These are phyloP conservation scores for Juglanconis oblonga DNA, from an alignment of 2,329 filamentous ascomycete species.

Conservation along the genomic window DNA sequence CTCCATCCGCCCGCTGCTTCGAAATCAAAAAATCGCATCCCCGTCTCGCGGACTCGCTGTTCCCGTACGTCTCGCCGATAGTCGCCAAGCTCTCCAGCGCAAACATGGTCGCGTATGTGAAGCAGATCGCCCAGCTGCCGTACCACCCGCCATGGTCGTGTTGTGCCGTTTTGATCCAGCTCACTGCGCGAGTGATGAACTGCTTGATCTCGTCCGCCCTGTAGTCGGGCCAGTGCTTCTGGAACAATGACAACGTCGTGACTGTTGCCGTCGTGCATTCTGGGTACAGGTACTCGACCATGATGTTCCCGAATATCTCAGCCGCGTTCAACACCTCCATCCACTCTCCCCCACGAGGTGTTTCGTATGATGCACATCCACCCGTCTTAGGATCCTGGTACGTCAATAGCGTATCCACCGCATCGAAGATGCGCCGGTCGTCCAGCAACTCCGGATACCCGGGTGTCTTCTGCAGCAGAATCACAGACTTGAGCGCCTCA, in stretches of 20 bases:
- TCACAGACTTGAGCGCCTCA: slow-evolving; percentile 82
- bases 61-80: slow-evolving; percentile 78
- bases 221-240: slow-evolving; percentile 77
- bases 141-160: slow-evolving; percentile 90
- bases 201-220: slow-evolving; percentile 68
- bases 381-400: slow-evolving; percentile 82
- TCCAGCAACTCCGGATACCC: slow-evolving; percentile 73
- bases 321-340: slow-evolving; percentile 90
- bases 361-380: slow-evolving; percentile 88
- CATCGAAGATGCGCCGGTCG: slow-evolving; percentile 77
- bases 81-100: slow-evolving; percentile 81
- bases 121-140: slow-evolving; percentile 96
- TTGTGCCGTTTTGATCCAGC: slow-evolving; percentile 81
- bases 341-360: slow-evolving; percentile 70
- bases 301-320: slow-evolving; percentile 94
- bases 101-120: slow-evolving; percentile 97
- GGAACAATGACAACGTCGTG: slow-evolving; percentile 80
- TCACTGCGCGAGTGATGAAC: slow-evolving; percentile 71
- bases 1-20: slow-evolving; percentile 83
- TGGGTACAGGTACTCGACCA: slow-evolving; percentile 98
- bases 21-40: slow-evolving; percentile 85
- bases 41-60: slow-evolving; percentile 64
- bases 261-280: slow-evolving; percentile 97
- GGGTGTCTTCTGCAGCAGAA: slow-evolving; percentile 74
- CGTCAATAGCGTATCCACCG: slow-evolving; percentile 83